Conservation (phyloP, 768 basidiomycete genomes). For the Tulasnella sp. region DNA sequence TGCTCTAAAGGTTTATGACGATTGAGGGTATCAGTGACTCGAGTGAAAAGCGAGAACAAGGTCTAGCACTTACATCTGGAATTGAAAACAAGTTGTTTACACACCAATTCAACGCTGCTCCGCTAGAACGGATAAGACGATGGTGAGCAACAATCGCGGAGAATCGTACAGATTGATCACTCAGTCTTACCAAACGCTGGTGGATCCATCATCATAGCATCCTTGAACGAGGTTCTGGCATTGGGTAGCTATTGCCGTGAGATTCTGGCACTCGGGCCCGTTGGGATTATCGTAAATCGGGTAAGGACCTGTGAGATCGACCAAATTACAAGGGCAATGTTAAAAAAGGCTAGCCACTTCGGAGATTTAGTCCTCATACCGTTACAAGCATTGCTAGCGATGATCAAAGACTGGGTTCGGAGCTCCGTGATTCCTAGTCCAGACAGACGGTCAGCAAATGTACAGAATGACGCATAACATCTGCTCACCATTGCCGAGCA, state of each 20-base stretch:
- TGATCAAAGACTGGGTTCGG: neutral
- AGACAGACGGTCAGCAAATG: neutral
- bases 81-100: neutral
- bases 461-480: constrained; percentile 3
- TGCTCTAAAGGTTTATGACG: too few relatives aligned
- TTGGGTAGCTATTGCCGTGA: constrained; percentile 52
- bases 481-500: constrained; percentile 72
- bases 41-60: too few relatives aligned
- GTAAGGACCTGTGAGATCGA: constrained; percentile 71
- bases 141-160: too few relatives aligned
- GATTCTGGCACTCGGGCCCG: constrained; percentile 50
- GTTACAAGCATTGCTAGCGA: neutral
- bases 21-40: too few relatives aligned
- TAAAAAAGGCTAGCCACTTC: too few relatives aligned
- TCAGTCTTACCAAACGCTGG: constrained; percentile 33
- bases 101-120: neutral
- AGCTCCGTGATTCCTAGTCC: constrained; percentile 56
- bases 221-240: constrained; percentile 61
- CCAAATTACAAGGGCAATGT: too few relatives aligned
- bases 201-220: constrained; percentile 52
- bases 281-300: constrained; percentile 57
- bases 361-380: neutral
- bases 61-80: neutral
- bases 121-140: neutral
- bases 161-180: too few relatives aligned